A percentile compares a stretch with the other conserved stretches of the same genome.
Conservation (phyloP, 192 early-diverging fungal genomes). For the Cladochytrium replicatum region DNA sequence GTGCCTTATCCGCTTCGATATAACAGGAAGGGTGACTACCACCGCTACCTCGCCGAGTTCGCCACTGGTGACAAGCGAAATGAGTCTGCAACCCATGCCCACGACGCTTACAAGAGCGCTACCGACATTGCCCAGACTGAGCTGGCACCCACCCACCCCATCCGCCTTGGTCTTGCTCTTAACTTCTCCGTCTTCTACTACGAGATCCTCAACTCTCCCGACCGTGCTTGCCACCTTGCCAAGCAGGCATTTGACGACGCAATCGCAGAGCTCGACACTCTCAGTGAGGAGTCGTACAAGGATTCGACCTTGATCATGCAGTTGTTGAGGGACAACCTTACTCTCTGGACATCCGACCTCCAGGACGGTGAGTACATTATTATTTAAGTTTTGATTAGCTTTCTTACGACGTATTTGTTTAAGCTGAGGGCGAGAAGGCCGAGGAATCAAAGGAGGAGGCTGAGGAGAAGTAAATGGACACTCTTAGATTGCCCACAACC, state of each 20-base stretch:
- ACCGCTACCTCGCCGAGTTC: conserved; percentile 98
- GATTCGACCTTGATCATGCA: conserved; percentile 99
- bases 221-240: conserved; percentile 92
- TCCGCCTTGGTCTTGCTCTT: conserved; percentile 93
- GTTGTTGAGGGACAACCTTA: conserved; percentile 96
- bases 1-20: no score
- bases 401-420: conserved; percentile 6
- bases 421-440: conserved; percentile 41
- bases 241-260: conserved; percentile 98
- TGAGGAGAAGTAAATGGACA: no score
- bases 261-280: conserved; percentile 96
- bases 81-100: conserved; percentile 69
- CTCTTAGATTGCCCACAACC: no score
- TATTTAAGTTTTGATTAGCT: no score
- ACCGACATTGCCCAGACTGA: conserved; percentile 91
- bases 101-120: conserved; percentile 91
- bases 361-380: conserved; percentile 77
- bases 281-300: conserved; percentile 99
- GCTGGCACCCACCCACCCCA: conserved; percentile 95
- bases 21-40: conserved; percentile 94
- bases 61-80: conserved; percentile 75
- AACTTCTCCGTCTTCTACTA: conserved; percentile 99
- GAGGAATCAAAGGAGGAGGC: conserved; percentile 45
- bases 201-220: conserved; percentile 97
- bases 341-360: conserved; percentile 97